Base-by-base conservation (phyloP, 1,284 basidiomycete genomes). In the Anthracocystis panici-leucophaei region DNA sequence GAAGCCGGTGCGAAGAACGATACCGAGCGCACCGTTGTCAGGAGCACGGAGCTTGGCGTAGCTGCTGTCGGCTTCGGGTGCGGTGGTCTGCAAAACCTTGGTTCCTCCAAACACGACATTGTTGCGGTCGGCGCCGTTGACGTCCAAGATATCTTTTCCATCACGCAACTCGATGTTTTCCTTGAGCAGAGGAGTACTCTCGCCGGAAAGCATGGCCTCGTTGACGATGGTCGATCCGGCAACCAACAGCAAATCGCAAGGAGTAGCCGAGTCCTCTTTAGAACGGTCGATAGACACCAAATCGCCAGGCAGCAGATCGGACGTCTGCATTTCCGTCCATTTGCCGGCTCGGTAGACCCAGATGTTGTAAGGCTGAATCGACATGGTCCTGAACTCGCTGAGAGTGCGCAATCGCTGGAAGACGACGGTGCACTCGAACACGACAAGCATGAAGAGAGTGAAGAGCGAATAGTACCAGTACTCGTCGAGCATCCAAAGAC, bases 321-420 rank as follows among this genome's bases (percentile, higher is more conserved):
- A 61, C 20, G 81, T 82, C 57, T 64, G 65, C 45, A 81, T 66
- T 62, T 83, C 80, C 8, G 52, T 54, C 83, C 83, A 85, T 46
- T 71, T 68, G 20, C 64, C 56, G n/a, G 76, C 60, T n/a, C 83
- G 80, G 56, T 79, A 80, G 44, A 80, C 82, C 57, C 80, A 75
- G 54, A 85, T 77, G 21, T 61, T 65, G 75, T 76, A 85, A 12
- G 83, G 83, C 71, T 84, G 74, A 64, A 85, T 85, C 11, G 83
- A 84, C 83, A 85, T 85, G 46, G 83, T 83, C 35, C 83, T 75
- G 69, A 85, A 85, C 64, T 85, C 83, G 74, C 75, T 81, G n/a
- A 85, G 68, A 14, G 83, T 84, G 21, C 82, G 80, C 41, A 83
- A 57, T 25, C 83, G 80, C 74, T 84, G 82, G 67, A 79, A 78